Percentiles rank a stretch among this genome's conserved stretches.
Evolutionary conservation across 108 stramenopile genomes (phyloP).

Genomic region (Licmophora abbreviata): DNA sequence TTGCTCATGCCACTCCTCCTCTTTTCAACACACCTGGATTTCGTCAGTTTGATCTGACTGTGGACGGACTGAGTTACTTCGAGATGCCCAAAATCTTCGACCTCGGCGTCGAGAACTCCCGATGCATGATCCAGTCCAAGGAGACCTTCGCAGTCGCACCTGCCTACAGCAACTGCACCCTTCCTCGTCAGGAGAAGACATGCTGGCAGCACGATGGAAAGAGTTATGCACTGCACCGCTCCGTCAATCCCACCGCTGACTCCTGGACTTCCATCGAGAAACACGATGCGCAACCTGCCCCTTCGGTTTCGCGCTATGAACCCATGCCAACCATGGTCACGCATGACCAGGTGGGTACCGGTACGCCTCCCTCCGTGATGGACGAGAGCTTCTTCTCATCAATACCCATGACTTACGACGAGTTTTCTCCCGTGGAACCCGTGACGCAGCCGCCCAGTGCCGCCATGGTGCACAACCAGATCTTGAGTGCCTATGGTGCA

Average conservation of each 20-base stretch:
- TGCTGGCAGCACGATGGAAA: neutral
- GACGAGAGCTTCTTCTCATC: neutral
- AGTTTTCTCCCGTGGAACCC: conserved; percentile 9
- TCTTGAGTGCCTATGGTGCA: conserved; percentile 10
- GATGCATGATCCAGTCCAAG: neutral
- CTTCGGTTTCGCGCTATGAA: neutral
- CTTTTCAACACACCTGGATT: conserved; percentile 13
- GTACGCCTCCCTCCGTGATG: neutral
- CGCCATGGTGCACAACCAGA: neutral
- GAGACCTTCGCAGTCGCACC: neutral
- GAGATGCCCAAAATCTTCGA: conserved; percentile 74
- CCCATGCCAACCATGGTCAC: neutral
- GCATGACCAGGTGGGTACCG: neutral
- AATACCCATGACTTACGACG: neutral
- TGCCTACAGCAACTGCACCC: neutral
- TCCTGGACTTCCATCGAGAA: neutral
- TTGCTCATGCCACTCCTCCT: conserved; percentile 50
- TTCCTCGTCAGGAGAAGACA: neutral
- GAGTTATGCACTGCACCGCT: neutral
- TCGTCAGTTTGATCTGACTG: conserved; percentile 56
- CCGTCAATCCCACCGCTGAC: neutral
- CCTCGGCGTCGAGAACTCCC: conserved; percentile 24
- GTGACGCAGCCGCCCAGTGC: neutral
- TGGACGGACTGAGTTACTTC: conserved; percentile 70
- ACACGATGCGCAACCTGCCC: conserved; percentile 1